These are phyloP conservation scores for Sarcocystis neurona DNA, from an alignment of 169 alveolate species.

Conservation along the genomic window DNA sequence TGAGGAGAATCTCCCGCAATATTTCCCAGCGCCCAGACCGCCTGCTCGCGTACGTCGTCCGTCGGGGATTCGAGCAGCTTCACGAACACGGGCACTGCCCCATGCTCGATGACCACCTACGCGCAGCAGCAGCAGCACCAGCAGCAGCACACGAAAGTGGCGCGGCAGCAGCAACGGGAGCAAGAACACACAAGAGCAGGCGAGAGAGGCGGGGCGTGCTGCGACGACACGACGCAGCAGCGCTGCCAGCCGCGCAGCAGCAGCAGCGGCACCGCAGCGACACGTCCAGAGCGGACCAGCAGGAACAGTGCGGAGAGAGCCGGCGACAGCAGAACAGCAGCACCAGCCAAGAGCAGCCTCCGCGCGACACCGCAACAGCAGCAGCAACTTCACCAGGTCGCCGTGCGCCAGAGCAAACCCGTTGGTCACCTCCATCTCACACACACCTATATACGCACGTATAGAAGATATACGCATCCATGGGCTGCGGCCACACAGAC, in stretches of 20 bases:
- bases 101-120: conserved; percentile 58
- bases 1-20: conserved; percentile 97
- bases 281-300: background rate
- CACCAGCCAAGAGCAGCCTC: too few species aligned
- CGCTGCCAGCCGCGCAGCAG: background rate
- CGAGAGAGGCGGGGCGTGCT: background rate
- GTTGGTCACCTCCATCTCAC: too few species aligned
- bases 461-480: too few species aligned
- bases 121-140: background rate
- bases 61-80: conserved; percentile 84
- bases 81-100: conserved; percentile 64
- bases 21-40: conserved; percentile 98
- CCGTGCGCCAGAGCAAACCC: too few species aligned
- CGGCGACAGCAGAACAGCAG: too few species aligned
- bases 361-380: too few species aligned
- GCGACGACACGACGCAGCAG: background rate
- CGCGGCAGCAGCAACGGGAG: background rate
- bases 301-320: background rate
- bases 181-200: background rate
- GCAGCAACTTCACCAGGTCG: too few species aligned
- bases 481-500: too few species aligned
- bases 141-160: background rate
- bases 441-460: too few species aligned
- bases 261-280: background rate
- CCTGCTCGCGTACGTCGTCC: conserved; percentile 96